Base-by-base conservation (phyloP, 306 rosid species). In the Cucurbita pepo region DNA sequence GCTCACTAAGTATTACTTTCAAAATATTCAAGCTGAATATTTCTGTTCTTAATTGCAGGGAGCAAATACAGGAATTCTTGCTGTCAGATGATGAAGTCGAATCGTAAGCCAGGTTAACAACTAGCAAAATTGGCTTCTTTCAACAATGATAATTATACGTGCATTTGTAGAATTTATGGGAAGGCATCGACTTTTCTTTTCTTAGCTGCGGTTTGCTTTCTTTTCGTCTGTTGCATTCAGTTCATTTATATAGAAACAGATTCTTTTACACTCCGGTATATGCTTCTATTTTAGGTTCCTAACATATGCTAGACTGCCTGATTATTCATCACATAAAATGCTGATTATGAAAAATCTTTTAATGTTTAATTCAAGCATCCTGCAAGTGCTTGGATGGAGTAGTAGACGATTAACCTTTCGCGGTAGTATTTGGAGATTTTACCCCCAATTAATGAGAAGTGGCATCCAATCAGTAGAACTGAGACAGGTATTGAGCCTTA, bases 11-110 rank as follows among this genome's bases (percentile, higher is more conserved):
- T 44, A 57, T 18, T 38, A 14, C 19, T 80, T 52, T 48, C n/a
- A 22, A 36, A 73, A 34, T 37, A n/a, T 71, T 43, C 19, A 3
- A 5, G 55, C 13, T 21, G 15, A 14, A 13, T 25, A 25, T 30
- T 21, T 47, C 10, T 69, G 73, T 69, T 85, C 15, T 77, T 77
- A 37, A 71, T 81, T 86, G 73, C 96, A 94, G 97, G 85, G 92
- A 88, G 58, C 90, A 94, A 83, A 83, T 94, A 76, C 88, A 87
- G 84, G 97, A 90, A 79, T 93, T 84, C 79, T 79, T 93, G 79
- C 89, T 93, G 67, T 87, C 92, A 30, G 92, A 94, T 74, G 67
- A 79, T 64, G 92, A 90, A 82, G 90, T 79, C 61, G 92, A 90
- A 79, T 80, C 82, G 7, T 87, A 69, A 48, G 11, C 12, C 72